phyloP scores from a whole-genome alignment of 306 rosid genomes.

The Echinosophora koreensis region DNA sequence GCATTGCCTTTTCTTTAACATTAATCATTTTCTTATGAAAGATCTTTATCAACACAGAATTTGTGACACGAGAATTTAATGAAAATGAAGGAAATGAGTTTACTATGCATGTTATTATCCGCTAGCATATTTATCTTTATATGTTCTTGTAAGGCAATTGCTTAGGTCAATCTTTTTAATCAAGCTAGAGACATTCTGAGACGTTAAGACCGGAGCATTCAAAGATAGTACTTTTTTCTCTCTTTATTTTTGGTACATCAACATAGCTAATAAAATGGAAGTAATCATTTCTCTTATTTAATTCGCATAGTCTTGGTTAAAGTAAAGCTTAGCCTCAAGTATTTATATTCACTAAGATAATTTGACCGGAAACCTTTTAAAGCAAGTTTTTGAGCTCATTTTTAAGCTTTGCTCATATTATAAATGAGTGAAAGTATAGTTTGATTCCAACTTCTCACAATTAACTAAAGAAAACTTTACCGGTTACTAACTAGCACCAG shows the following conservation, averaged over 20 bases:
- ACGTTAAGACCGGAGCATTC: neutral
- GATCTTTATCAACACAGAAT: constrained; percentile 15
- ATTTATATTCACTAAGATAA: neutral
- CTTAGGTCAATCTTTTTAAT: constrained; percentile 5
- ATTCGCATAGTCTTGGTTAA: constrained; percentile 24
- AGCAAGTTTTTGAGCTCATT: too few relatives aligned
- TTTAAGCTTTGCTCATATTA: too few relatives aligned
- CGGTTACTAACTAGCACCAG: too few relatives aligned
- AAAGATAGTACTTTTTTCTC: constrained; percentile 1
- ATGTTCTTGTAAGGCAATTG: constrained; percentile 4
- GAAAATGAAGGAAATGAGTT: constrained; percentile 27
- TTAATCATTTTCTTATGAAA: constrained; percentile 9
- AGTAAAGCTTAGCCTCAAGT: neutral
- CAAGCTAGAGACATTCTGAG: neutral
- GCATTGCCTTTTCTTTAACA: constrained; percentile 28
- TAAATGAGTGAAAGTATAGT: too few relatives aligned
- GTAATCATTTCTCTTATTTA: neutral
- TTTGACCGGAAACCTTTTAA: neutral
- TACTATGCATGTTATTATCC: neutral
- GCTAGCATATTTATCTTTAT: neutral
- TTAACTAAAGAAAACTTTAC: too few relatives aligned
- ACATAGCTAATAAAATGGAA: too few relatives aligned
- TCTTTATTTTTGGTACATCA: too few relatives aligned
- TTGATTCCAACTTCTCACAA: too few relatives aligned
- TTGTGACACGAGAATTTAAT: neutral